These are phyloP conservation scores for Globisporangium abappressorium DNA, from an alignment of 352 stramenopile species.

Conservation along the genomic window DNA sequence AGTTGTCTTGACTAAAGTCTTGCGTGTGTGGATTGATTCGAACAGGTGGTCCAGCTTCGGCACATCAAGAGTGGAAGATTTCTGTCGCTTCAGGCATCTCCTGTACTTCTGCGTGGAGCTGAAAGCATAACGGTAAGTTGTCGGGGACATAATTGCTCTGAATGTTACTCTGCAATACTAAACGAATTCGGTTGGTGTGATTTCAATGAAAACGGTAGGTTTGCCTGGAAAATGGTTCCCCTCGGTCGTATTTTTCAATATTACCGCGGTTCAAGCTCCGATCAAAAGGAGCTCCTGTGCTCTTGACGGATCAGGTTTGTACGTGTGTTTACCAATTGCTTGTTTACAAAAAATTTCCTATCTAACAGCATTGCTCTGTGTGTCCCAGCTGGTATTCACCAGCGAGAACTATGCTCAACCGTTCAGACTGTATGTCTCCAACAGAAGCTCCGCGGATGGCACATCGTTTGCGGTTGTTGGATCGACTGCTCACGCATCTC, in stretches of 20 bases:
- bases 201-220: constrained; percentile 29
- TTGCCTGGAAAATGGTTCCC: constrained; percentile 41
- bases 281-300: constrained; percentile 57
- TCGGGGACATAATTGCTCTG: neutral
- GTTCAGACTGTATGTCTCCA: constrained; percentile 68
- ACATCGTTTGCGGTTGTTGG: constrained; percentile 38
- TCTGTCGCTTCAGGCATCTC: constrained; percentile 42
- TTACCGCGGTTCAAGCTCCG: constrained; percentile 65
- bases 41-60: constrained; percentile 54
- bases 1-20: neutral
- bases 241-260: constrained; percentile 47
- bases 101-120: constrained; percentile 46
- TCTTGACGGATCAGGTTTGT: constrained; percentile 61
- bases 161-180: neutral
- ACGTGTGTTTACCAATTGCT: neutral
- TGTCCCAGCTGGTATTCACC: constrained; percentile 45
- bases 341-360: neutral
- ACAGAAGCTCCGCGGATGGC: constrained; percentile 34
- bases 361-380: neutral
- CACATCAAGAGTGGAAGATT: constrained; percentile 64
- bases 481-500: constrained; percentile 53
- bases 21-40: neutral
- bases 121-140: constrained; percentile 45
- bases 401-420: constrained; percentile 42
- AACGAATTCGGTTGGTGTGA: neutral